Evolutionary conservation across 345 rosid genomes (phyloP), one percentile per base, ranked within the genome.

Genomic region (Trapa incisa): DNA sequence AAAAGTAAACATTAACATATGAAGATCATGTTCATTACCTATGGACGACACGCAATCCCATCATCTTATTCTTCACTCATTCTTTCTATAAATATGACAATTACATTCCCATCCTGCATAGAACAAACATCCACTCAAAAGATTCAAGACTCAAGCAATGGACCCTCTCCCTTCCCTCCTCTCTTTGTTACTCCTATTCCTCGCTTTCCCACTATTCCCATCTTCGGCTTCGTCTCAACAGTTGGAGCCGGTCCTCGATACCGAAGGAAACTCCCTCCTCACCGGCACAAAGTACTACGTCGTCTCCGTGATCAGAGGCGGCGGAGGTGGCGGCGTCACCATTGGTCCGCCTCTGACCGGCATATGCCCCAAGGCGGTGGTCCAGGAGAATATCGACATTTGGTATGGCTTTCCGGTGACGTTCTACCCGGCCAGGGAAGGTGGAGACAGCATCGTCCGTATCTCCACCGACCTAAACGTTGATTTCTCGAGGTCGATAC

Each of bases 391-490:
- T 22, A 69, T 36, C 48, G 22, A 2, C 56, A 0, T 1, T 75
- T 70, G 65, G 47, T 71, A n/a, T 64, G 85, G 85, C 32, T 73
- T 75, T 5, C 85, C 80, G 0, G 17, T 72, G 32, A 74, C 68
- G 50, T 73, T 81, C 62, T 58, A 69, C 0, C 82, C 85, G 6
- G 78, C 67, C 13, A 64, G 75, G 47, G 42, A 35, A 14, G 66
- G 58, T n/a, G 65, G 39, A 4, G 77, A 22, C 29, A 22, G 85
- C 0, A 73, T 62, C 10, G 14, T 79, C 37, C 76, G 56, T 2
- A 70, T 65, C 6, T 81, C 85, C 41, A 79, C 82, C 5, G 84
- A 80, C 47, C 61, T 74, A 32, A 84, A 80, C 76, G 70, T 84
- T 80, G 73, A 68, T 73, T 84, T 85, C 73, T 22, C 29, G 0